phyloP scores from a whole-genome alignment of 2,329 filamentous ascomycete species.

The Colletotrichum falcatum region DNA sequence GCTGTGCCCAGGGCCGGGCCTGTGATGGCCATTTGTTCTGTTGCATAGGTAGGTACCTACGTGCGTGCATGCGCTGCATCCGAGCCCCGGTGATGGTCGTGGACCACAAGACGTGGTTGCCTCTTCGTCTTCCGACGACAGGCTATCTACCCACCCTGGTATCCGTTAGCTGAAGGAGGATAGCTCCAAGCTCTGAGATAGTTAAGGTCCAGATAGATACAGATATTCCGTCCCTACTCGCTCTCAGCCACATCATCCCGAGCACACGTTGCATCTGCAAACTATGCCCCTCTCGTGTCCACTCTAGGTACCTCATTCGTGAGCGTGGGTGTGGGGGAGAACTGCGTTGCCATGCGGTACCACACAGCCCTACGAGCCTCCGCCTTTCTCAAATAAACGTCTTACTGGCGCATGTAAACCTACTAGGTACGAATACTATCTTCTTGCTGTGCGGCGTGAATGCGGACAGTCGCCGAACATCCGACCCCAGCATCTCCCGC shows the following conservation, averaged over 20 bases:
- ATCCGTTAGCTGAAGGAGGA: not conserved
- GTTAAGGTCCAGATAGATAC: not conserved
- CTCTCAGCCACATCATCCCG: not conserved
- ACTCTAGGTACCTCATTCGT: not conserved
- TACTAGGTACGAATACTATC: no score
- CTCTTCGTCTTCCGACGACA: not conserved
- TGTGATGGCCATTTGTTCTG: not conserved
- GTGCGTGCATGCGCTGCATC: not conserved
- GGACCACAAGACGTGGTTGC: not conserved
- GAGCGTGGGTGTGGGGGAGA: not conserved
- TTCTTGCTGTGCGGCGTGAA: not conserved
- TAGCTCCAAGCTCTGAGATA: not conserved
- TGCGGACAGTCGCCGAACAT: not conserved
- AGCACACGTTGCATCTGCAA: slow-evolving; percentile 30
- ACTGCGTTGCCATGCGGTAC: not conserved
- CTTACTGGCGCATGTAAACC: slow-evolving; percentile 24
- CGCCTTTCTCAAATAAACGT: slow-evolving; percentile 11
- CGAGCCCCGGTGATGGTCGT: not conserved
- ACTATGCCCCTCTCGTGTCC: not conserved
- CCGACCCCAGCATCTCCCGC: not conserved
- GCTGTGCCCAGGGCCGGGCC: not conserved
- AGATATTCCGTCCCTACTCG: no score
- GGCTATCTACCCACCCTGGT: not conserved
- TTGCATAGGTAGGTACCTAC: not conserved
- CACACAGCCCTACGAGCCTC: slow-evolving; percentile 31